Evolutionary conservation across 2,329 filamentous ascomycete genomes (phyloP), one percentile per base, ranked within the genome.

Genomic region (Allantophomopsis cytisporea): DNA sequence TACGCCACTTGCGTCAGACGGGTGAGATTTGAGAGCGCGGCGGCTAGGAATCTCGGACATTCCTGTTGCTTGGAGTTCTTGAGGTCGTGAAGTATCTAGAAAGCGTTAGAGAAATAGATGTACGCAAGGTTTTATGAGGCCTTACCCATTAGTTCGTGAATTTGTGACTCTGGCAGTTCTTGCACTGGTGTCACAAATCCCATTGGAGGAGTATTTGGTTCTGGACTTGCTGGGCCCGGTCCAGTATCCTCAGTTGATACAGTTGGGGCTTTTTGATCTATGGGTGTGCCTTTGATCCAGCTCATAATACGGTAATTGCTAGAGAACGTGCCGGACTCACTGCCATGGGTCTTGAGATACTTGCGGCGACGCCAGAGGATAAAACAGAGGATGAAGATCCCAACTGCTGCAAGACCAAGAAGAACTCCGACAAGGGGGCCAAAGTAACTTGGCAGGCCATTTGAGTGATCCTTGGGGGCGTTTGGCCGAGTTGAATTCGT

Each of bases 401-500:
- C 69, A 32, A 80, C 47, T 37, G 75, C 58, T 35, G 78, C 65
- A 2, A 76, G 59, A 3, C 73, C 75, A 2, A 78, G 61, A 4
- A 80, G 66, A 4, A 77, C 73, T 13, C 75, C 75, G 0, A 81
- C 57, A 2, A 82, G 69, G 1, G 78, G 75, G 0, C 67, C 68
- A 2, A 80, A 65, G 64, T 73, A 81, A 5, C 57, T 57, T 0
- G 76, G 72, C 3, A 72, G 64, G 10, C 41, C 34, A 2, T 12
- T 7, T 18, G 16, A 10, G 2, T 15, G n/a, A 3, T 21, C 14
- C 1, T 7, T 15, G 4, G 32, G 3, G 12, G 41, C 7, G 3
- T 28, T 18, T 2, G 46, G n/a, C 5, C 39, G 43, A 1, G 44
- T 43, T 15, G 39, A 38, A 7, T 39, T 45, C 28, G 43, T 31